Evolutionary conservation across 345 rosid genomes (phyloP), one percentile per base, ranked within the genome.

Genomic region (Hirschfeldia incana): DNA sequence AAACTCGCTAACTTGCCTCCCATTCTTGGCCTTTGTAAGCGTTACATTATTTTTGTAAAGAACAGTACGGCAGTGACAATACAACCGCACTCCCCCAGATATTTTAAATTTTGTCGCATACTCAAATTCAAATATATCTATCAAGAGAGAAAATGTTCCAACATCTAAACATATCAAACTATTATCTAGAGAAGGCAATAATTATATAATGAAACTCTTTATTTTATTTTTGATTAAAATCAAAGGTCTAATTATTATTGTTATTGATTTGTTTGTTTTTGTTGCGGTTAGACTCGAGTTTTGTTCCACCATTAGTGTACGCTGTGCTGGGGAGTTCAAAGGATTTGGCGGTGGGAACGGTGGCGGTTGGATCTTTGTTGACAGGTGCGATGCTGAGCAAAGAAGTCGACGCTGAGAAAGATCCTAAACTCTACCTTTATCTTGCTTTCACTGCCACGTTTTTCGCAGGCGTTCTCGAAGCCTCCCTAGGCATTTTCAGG

Each of bases 281-380:
- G 49, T 27, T 68, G 15, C 0, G 53, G 59, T 79, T 85, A 95
- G 98, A 93, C 85, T 95, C 99, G 58, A 95, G 99, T 85, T 92
- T 93, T 77, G 87, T 95, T 70, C 98, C 97, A 16, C 98, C 98
- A 3, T 64, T 95, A 85, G 82, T 95, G 16, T 93, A 95, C 65
- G 98, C 99, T 33, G 89, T 91, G 87, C 74, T 95, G 86, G 99
- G 99, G 65, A 95, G 98, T 83, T 95, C 99, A 1, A 89, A 75
- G 81, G 97, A 95, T 77, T 74, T 93, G 74, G 99, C 99, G 0
- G 99, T 95, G 53, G 99, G 98, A 9, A 90, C 97, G 8, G 93
- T 95, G 7, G 98, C 97, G 2, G 98, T 95, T 28, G 93, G 85
- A 2, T 95, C 99, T 12, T 89, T 95, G 5, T 75, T 95, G 34